Base-by-base conservation (phyloP, 2,329 filamentous ascomycete genomes). In the Sporothrix brasiliensis region DNA sequence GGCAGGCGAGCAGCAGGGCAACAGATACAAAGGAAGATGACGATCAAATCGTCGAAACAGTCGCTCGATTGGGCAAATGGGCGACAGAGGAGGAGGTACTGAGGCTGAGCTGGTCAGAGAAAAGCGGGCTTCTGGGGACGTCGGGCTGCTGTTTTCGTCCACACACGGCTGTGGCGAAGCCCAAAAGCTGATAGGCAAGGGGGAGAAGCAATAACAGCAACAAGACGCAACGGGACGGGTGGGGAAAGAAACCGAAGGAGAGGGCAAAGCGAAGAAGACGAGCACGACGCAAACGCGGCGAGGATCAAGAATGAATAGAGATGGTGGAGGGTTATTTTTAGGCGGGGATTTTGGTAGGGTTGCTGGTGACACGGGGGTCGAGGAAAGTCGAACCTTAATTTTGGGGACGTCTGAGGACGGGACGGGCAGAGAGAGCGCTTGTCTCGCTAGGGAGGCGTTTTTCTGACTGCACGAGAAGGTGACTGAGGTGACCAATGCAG, bases 91-190 rank as follows among this genome's bases (percentile, higher is more conserved):
- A 56, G 54, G 41, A 21, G 67, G 41, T 24, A 47, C 39, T 56
- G 27, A 65, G 49, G 70, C 70, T 69, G 70, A 71, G 67, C 67
- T 69, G 70, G 67, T 71, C 67, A 71, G 70, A 58, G 30, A 71
- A 69, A 69, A 67, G 67, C 69, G 69, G 69, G 69, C 69, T 70
- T 61, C 56, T 67, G 63, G 65, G 53, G 63, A 39, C 53, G 69
- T 61, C 54, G 47, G 44, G 56, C 49, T 65, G 66, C 47, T 71
- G 63, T 53, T 58, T 63, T 71, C 41, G 67, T 9, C 56, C 27
- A 47, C 27, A 50, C 47, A 52, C 21, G 13, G 58, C 44, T 60
- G 70, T 60, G 67, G 70, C 67, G 41, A 61, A 52, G 70, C 70
- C 67, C 58, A 47, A 52, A 9, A 50, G 67, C 53, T 68, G 67